These are phyloP conservation scores for Ophiostoma sp. DNA, from an alignment of 2,329 filamentous ascomycete genomes.

Conservation along the genomic window DNA sequence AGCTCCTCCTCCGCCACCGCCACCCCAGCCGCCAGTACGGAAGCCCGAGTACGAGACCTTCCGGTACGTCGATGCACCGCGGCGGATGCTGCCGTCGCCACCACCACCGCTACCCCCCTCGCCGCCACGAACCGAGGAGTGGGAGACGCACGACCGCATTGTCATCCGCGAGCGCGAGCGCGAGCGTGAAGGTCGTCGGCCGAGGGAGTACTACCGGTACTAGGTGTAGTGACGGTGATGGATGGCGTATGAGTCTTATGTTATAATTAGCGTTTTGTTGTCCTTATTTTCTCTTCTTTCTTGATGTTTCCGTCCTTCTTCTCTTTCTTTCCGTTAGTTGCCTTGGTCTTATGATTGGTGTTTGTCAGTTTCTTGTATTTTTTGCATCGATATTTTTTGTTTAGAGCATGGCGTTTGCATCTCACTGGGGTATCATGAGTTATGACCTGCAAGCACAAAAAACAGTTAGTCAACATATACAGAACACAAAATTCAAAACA, in stretches of 20 bases:
- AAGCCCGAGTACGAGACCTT: constrained; percentile 49
- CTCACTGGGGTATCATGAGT: background rate
- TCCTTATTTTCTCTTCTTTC: background rate
- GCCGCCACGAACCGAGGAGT: constrained; percentile 35
- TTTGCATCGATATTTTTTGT: background rate
- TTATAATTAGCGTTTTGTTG: background rate
- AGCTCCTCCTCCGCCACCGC: background rate
- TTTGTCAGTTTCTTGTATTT: background rate
- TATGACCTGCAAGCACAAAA: background rate
- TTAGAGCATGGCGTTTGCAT: background rate
- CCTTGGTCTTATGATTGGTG: no score
- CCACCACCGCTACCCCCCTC: constrained; percentile 37
- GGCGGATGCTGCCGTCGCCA: constrained; percentile 38
- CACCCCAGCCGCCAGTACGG: constrained; percentile 5
- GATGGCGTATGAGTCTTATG: background rate
- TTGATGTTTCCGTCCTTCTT: background rate
- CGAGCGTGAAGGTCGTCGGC: constrained; percentile 38
- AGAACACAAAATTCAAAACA: constrained; percentile 1
- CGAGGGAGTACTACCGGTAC: constrained; percentile 37
- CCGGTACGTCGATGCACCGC: constrained; percentile 54
- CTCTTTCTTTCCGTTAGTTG: background rate
- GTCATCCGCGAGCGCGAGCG: constrained; percentile 33
- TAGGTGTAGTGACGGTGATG: background rate
- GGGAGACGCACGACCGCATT: constrained; percentile 36
- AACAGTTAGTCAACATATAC: background rate